Percentiles rank a stretch among this genome's conserved stretches.
phyloP scores from a whole-genome alignment of 1,139 yeast species.

The Pichia sp. region DNA sequence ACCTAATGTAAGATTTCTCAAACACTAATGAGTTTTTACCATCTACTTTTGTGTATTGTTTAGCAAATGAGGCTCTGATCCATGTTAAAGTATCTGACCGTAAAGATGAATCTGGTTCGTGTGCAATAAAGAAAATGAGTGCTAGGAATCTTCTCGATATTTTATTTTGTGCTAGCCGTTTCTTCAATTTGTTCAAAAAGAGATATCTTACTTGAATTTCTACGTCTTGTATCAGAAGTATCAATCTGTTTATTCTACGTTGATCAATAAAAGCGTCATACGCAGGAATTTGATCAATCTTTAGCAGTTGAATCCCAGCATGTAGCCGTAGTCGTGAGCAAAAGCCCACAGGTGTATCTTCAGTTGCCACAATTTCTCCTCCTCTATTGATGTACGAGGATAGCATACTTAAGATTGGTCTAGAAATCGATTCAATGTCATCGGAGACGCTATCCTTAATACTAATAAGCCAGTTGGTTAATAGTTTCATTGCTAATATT shows the following conservation, averaged over 20 bases:
- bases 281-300: slow-evolving; percentile 54
- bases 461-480: slow-evolving; percentile 53
- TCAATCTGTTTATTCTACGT: slow-evolving; percentile 47
- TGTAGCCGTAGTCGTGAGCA: slow-evolving; percentile 60
- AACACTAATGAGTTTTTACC: slow-evolving; percentile 43
- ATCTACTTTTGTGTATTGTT: slow-evolving; percentile 26
- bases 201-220: slow-evolving; percentile 50
- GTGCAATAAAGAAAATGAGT: slow-evolving; percentile 67
- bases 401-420: slow-evolving; percentile 64
- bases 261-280: slow-evolving; percentile 54
- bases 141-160: slow-evolving; percentile 67
- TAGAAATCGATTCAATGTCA: slow-evolving; percentile 39
- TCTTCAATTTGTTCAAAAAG: slow-evolving; percentile 51
- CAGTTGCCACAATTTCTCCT: slow-evolving; percentile 69
- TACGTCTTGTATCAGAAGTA: slow-evolving; percentile 65
- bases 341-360: slow-evolving; percentile 55
- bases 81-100: slow-evolving; percentile 59
- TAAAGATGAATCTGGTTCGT: slow-evolving; percentile 58
- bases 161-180: slow-evolving; percentile 45
- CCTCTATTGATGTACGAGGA: slow-evolving; percentile 66
- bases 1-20: slow-evolving; percentile 63
- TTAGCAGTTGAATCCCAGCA: slow-evolving; percentile 65
- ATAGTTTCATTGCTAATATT: slow-evolving; percentile 51
- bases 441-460: slow-evolving; percentile 36
- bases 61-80: slow-evolving; percentile 59